These are phyloP conservation scores for Xylariaceae sp. DNA, from an alignment of 2,329 filamentous ascomycete genomes.

Conservation along the genomic window DNA sequence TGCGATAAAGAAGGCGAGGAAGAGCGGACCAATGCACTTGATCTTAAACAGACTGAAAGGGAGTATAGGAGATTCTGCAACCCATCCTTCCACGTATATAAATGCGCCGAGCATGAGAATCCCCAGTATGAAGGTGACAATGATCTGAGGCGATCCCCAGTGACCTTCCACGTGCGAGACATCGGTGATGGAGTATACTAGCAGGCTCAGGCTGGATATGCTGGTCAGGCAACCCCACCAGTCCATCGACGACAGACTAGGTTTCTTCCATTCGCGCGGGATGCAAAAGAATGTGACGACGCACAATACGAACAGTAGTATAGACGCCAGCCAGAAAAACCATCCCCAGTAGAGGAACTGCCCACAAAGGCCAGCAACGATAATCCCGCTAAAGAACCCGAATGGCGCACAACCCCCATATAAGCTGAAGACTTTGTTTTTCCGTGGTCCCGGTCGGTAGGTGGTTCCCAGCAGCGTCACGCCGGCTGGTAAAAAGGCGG, in stretches of 20 bases:
- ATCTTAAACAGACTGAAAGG: slow-evolving; percentile 68
- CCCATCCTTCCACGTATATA: slow-evolving; percentile 71
- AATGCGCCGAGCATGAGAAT: slow-evolving; percentile 58
- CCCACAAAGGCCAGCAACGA: slow-evolving; percentile 61
- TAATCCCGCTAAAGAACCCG: slow-evolving; percentile 62
- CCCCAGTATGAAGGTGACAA: slow-evolving; percentile 63
- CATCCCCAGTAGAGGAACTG: slow-evolving; percentile 62
- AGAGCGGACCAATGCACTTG: slow-evolving; percentile 65
- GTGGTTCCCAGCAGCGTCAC: slow-evolving; percentile 65
- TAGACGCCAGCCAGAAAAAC: slow-evolving; percentile 68
- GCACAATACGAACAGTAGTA: slow-evolving; percentile 10
- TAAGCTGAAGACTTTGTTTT: slow-evolving; percentile 62
- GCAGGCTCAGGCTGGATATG: slow-evolving; percentile 64
- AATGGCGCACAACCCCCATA: slow-evolving; percentile 55
- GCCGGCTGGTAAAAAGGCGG: slow-evolving; percentile 68
- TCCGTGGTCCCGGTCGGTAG: slow-evolving; percentile 66
- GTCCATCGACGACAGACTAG: slow-evolving; percentile 56
- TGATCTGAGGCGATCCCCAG: slow-evolving; percentile 72
- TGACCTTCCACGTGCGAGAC: slow-evolving; percentile 66
- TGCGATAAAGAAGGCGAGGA: slow-evolving; percentile 61
- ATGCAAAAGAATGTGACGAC: slow-evolving; percentile 15
- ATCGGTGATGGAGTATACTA: slow-evolving; percentile 74
- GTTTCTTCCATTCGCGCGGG: slow-evolving; percentile 18
- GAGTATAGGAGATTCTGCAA: slow-evolving; percentile 66
- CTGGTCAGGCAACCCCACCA: slow-evolving; percentile 63